Base-by-base conservation (phyloP, 1,284 basidiomycete genomes). In the Tremellales sp. region DNA sequence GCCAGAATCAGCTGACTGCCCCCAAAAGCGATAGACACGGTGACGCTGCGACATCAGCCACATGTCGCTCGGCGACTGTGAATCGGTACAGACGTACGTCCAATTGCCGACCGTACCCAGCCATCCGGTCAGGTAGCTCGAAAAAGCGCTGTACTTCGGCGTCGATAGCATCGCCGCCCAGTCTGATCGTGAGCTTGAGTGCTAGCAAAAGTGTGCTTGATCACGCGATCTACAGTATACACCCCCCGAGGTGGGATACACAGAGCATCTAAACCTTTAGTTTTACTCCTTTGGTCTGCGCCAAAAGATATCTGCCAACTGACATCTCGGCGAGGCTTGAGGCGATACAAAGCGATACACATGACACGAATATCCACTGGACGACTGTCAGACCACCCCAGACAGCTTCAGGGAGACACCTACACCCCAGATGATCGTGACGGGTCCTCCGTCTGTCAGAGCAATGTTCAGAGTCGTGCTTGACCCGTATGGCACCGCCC, bases 61-160 rank as follows among this genome's bases (percentile, higher is more conserved):
- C 46, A 35, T 58, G 58, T 24, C 10, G 29, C 15, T 31, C 29
- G 29, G 15, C 33, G 33, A 36, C 13, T n/a, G 19, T 56, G 51
- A 15, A 22, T 2, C 19, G 6, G n/a, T 23, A 11, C 25, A 26
- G 6, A 51, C 69, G 56, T 41, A 72, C 67, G 75, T 76, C 72
- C 75, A 75, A 56, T 78, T 78, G 33, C 76, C 77, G 4, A 77
- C 75, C 1, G 76, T 61, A 15, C 72, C 73, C 8, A 78, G 61
- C 76, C 76, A 78, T 8, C 77, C 77, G 2, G 76, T 76, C 40
- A 77, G 65, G 60, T 76, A 78, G 25, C 65, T 71, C 10, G 75
- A 58, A 48, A 76, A 58, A 0, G 73, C 65, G 10, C 71, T 69
- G 64, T 76, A 78, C 40, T 70, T 70, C 2, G 67, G 72, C 10